Evolutionary conservation across 495 filamentous ascomycete species (phyloP), one percentile per base, ranked within the genome.

Genomic region (Elaphomyces granulatus): DNA sequence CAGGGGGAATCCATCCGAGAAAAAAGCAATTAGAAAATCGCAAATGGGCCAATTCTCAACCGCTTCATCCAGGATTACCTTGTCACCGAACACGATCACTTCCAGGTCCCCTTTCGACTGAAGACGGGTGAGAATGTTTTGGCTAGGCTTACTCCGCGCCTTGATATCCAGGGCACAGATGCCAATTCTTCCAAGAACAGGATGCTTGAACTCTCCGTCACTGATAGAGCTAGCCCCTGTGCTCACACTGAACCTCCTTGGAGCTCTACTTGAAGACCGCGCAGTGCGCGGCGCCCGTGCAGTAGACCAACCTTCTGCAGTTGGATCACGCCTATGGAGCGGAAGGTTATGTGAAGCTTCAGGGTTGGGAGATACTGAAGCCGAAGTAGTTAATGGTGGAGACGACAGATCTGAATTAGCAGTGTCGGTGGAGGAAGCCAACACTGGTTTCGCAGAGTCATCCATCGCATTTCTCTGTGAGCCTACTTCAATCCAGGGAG

Each of bases 1-100:
- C 21, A 99, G 63, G 0, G 90, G 90, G 46, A 99, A 99, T 0
- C 90, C 90, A 56, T 93, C 87, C 0, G 86, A 94, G 61, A 94
- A 99, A 60, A 99, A 99, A 15, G 86, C 88, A 35, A 99, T 90
- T 15, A 99, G 64, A 49, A 90, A 99, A 59, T 99, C 90, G 56
- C 86, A 75, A 20, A 73, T 58, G 2, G 67, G 69, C 68, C 68
- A 74, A 50, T 77, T 74, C 43, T 70, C 70, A 53, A 74, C 64
- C 61, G 75, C 76, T 68, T 98, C 90, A 46, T 99, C 90, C 34
- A 96, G 66, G 45, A 99, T 96, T 36, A 94, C 84, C 54, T 99
- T 99, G 58, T 99, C 90, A 26, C 90, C 90, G 62, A 99, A 99
- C 3, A 99, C 85, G 23, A 88, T 77, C 17, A 94, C 85, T 50